Evolutionary conservation across 176 grass and related monocot species (phyloP), one percentile per base, ranked within the genome.

Genomic region (Oryza brachyantha): DNA sequence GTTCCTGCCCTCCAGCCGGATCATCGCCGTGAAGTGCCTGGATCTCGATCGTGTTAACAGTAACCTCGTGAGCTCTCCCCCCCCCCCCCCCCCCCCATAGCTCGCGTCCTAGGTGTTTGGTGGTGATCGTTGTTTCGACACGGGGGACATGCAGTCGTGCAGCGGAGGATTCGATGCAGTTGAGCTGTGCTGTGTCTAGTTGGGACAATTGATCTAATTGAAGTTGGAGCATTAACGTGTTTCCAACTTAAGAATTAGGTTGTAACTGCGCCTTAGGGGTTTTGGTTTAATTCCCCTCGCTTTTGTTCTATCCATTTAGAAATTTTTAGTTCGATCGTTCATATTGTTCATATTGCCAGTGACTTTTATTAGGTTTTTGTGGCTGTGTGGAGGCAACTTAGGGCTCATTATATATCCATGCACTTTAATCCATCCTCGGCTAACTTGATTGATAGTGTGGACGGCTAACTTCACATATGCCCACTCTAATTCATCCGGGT

Each of bases 21-120:
- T 84, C 54, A 79, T 98, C 52, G 95, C 95, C 4, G 89, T 98
- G 13, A 98, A 98, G 92, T 86, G 95, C 85, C 83, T 94, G 55
- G 92, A 98, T 89, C 95, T 98, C 79, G 90, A 98, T 63, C 83
- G 95, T 29, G 83, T 93, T 83, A 98, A 89, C 77, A 98, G 95
- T 84, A 98, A 98, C 76, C 90, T 97, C 59, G 95, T 94, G 57
- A 81, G 92, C 82, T 52, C 39, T 27, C 39, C 63, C 43, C 54
- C 31, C 27, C 61, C 19, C n/a, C n/a, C n/a, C n/a, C n/a, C n/a
- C n/a, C n/a, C n/a, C n/a, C n/a, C n/a, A n/a, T 76, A 29, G 19
- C n/a, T 64, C 8, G 67, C 25, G 50, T 66, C 0, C 17, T 84
- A 87, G 61, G 83, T 59, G 8, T 77, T 84, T 3, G 3, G 6